These are phyloP conservation scores for Clavispora vitiphila DNA, from an alignment of 805 yeast genomes.

Conservation along the genomic window DNA sequence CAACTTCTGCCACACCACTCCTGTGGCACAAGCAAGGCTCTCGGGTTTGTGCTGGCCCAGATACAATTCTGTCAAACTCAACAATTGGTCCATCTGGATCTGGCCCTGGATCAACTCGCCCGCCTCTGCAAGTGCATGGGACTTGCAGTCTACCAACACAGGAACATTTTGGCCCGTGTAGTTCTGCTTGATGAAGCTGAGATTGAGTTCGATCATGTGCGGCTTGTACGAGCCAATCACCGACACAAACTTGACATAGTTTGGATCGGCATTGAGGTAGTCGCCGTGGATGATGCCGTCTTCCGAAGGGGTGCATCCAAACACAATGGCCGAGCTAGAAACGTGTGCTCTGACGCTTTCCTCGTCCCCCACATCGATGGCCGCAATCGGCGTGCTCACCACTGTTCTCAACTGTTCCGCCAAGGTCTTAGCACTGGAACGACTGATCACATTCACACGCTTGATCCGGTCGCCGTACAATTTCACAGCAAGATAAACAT, in stretches of 20 bases:
- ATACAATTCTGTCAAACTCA: constrained; percentile 44
- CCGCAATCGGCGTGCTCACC: constrained; percentile 16
- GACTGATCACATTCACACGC: constrained; percentile 42
- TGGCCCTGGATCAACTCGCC: constrained; percentile 55
- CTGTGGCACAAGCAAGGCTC: constrained; percentile 6
- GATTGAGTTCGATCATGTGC: constrained; percentile 59
- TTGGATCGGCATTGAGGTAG: constrained; percentile 25
- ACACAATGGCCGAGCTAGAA: constrained; percentile 42
- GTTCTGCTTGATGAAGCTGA: constrained; percentile 28
- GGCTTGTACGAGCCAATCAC: constrained; percentile 68
- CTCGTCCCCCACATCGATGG: constrained; percentile 3
- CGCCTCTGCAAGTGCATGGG: constrained; percentile 54
- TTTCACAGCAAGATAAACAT: constrained; percentile 38
- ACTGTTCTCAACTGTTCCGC: constrained; percentile 19
- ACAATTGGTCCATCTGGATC: constrained; percentile 33
- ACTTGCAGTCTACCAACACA: constrained; percentile 56
- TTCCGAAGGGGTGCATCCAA: constrained; percentile 58
- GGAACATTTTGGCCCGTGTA: constrained; percentile 31
- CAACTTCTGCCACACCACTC: constrained; percentile 45
- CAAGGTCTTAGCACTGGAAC: constrained; percentile 40
- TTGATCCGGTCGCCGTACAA: constrained; percentile 34
- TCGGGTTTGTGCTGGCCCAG: background rate
- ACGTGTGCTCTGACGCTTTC: constrained; percentile 20
- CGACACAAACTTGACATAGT: constrained; percentile 39
- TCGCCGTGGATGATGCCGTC: constrained; percentile 38